A percentile compares a stretch with the other conserved stretches of the same genome.
Conservation (phyloP, 2,329 filamentous ascomycete genomes). For the Colletotrichum australisinense region DNA sequence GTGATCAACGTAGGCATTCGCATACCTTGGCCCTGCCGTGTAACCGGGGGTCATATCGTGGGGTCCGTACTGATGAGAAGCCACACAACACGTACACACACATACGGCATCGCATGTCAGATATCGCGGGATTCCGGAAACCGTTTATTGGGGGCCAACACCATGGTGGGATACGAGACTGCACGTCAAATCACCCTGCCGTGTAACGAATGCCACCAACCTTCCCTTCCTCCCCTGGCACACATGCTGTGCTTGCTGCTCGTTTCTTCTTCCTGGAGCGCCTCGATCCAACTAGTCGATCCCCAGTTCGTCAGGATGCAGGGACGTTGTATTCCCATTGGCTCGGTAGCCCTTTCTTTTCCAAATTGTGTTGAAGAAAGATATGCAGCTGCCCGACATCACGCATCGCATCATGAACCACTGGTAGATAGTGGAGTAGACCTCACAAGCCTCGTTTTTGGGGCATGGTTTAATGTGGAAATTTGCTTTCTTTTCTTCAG, state of each 20-base stretch:
- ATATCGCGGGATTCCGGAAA: conserved; percentile 25
- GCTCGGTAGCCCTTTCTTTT: conserved; percentile 6
- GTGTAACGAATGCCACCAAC: conserved; percentile 27
- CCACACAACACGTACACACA: background rate
- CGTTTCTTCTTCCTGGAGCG: conserved; percentile 12
- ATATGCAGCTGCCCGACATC: background rate
- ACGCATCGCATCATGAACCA: background rate
- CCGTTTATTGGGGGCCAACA: background rate
- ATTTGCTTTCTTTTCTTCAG: conserved; percentile 21
- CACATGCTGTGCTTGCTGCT: conserved; percentile 6
- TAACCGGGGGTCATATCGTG: conserved; percentile 15
- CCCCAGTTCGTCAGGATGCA: conserved; percentile 13
- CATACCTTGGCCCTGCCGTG: conserved; percentile 32
- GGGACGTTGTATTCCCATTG: conserved; percentile 13
- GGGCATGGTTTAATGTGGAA: background rate
- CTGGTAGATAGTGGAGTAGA: background rate
- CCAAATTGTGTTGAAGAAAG: background rate
- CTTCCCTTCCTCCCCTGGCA: background rate
- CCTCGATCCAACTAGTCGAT: conserved; percentile 15
- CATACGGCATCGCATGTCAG: background rate
- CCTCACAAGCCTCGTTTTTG: background rate
- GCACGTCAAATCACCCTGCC: conserved; percentile 16
- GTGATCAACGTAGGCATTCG: conserved; percentile 1
- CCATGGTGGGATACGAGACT: conserved; percentile 18
- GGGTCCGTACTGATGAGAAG: background rate